Base-by-base conservation (phyloP, 129 eudicot species). In the Solidago caesia region DNA sequence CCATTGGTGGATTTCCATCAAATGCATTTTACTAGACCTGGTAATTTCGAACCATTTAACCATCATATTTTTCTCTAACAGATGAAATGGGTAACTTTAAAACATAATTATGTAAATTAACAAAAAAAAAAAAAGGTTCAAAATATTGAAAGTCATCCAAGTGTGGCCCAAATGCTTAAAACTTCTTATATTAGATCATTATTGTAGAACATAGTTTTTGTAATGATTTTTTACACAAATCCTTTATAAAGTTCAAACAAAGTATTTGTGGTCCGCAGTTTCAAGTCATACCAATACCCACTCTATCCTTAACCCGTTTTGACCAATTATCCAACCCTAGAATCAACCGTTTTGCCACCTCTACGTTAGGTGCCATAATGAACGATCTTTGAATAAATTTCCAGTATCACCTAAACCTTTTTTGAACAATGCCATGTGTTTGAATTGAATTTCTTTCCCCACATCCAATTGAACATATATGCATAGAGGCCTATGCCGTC, bases 391-490 rank as follows among this genome's bases (percentile, higher is more conserved):
- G 10, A 10, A 60, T 60, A 27, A 48, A 1, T 69, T 9, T 8
- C 8, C 45, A 27, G 27, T 6, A 75, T 42, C 53, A 16, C 8
- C 64, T 64, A 64, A 12, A 49, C 1, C 14, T 9, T 11, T 39
- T 7, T 15, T 41, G 8, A 75, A 46, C 29, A 59, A 4, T 73
- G 58, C 43, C 66, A 21, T 65, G 65, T 64, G 55, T 27, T 16
- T 64, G 71, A 48, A 63, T 64, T 60, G 69, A 74, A 61, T 27
- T 11, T 69, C 47, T 27, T 21, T 69, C 47, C 61, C 58, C 59
- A 57, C 69, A 61, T 73, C 70, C 51, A 63, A 48, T 62, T 9
- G 27, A 29, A 33, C 43, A 46, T 72, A 72, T 39, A 77, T 47
- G 13, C 39, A 29, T 29, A 29, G 39, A 1, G 39, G 39, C 2